Evolutionary conservation across 768 basidiomycete species (phyloP), one percentile per base, ranked within the genome.

Genomic region (Rhodotorula babjevae): DNA sequence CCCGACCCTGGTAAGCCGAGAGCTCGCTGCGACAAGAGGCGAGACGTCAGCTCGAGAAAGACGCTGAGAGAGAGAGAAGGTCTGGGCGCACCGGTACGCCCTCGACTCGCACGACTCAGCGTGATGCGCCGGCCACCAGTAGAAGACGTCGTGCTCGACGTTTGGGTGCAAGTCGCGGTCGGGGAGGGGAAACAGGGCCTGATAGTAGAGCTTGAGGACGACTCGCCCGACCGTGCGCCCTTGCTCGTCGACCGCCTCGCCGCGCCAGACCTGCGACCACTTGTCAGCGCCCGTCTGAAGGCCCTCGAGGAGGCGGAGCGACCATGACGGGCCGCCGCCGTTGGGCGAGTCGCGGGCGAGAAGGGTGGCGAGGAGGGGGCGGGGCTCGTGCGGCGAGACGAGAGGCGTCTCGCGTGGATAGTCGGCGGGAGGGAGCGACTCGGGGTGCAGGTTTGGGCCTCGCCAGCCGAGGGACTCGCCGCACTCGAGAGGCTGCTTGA

Each of bases 231-330:
- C 10, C n/a, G 5, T 12, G 4, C 19, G 6, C 3, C 27, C 56
- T 16, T 49, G 21, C 18, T 53, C 33, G 14, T 15, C 7, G 14
- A 15, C n/a, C 7, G 47, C 62, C 29, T 50, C 36, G 49, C 40
- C 58, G 15, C 68, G 57, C 68, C 68, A 69, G 5, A 64, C 63
- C n/a, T 69, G 68, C 15, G 62, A n/a, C 27, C 19, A 50, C 57
- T 69, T 0, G 16, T 44, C 25, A 0, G 6, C 29, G 5, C 63
- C 68, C 3, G 16, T 8, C 21, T 59, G 52, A 0, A 68, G 42
- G 2, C 42, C 18, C 2, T 68, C 67, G 44, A 57, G 23, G 27
- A 68, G 61, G 21, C 44, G 55, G 23, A 68, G 61, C 3, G 52
- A 25, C 67, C 67, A 68, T n/a, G n/a, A n/a, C n/a, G n/a, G n/a